phyloP scores from a whole-genome alignment of 805 yeast genomes.

The Metschnikowia colocasiae region DNA sequence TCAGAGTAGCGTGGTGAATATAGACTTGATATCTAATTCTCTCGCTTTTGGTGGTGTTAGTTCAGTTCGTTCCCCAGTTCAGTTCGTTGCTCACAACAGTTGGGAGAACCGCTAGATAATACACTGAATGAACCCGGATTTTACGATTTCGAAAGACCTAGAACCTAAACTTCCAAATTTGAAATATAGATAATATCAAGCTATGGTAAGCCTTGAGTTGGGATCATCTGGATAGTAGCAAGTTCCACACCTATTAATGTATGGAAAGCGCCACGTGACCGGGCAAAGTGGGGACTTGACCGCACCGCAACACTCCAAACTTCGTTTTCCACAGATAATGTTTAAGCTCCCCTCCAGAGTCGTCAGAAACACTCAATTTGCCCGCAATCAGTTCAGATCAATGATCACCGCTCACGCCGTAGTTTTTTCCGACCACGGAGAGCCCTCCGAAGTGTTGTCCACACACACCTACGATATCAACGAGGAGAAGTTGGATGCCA shows the following conservation, averaged over 20 bases:
- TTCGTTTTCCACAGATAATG: slow-evolving; percentile 8
- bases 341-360: slow-evolving; percentile 10
- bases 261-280: slow-evolving; percentile 1
- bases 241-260: no score
- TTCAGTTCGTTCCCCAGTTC: no score
- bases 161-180: no score
- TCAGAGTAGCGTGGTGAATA: slow-evolving; percentile 1
- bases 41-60: no score
- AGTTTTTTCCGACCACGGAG: slow-evolving; percentile 66
- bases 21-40: not conserved
- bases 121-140: no score
- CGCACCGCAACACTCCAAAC: slow-evolving; percentile 1
- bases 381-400: slow-evolving; percentile 10
- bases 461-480: slow-evolving; percentile 52
- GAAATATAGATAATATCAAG: no score
- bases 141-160: no score
- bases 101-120: no score
- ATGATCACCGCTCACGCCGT: slow-evolving; percentile 61
- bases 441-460: slow-evolving; percentile 52
- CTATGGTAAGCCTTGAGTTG: no score
- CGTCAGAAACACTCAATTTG: slow-evolving; percentile 3
- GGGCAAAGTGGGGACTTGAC: not conserved
- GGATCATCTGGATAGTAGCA: no score
- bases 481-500: slow-evolving; percentile 38
- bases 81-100: no score